A percentile compares a stretch with the other conserved stretches of the same genome.
Evolutionary conservation across 192 early-diverging fungal species (phyloP).

Genomic region (Linnemannia elongata): DNA sequence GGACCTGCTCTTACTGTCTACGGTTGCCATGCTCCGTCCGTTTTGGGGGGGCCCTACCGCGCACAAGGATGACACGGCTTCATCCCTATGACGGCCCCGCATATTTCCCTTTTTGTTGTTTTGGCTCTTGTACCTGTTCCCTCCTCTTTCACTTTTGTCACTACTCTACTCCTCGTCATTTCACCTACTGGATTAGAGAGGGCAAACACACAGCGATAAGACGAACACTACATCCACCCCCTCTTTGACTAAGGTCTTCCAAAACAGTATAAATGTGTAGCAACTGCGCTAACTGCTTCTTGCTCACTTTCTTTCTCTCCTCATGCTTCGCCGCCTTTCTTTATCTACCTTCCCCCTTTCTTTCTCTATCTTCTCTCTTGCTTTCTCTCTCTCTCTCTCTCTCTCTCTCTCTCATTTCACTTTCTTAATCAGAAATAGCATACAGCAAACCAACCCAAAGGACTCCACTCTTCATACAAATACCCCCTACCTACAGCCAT

Average conservation of each 20-base stretch:
- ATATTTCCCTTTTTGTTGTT: background rate
- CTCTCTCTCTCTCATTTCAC: too few relatives aligned
- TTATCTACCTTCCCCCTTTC: background rate
- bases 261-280: background rate
- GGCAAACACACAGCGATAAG: background rate
- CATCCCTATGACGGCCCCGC: background rate
- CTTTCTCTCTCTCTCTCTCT: background rate
- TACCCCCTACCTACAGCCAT: conserved; percentile 15
- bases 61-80: background rate
- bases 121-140: background rate
- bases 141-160: background rate
- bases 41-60: background rate
- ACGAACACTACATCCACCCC: background rate
- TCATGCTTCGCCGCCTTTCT: background rate
- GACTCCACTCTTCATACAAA: background rate
- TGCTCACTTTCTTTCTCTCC: background rate
- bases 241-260: background rate
- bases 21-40: background rate
- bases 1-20: background rate
- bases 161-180: background rate
- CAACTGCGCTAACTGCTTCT: background rate
- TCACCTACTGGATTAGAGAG: background rate
- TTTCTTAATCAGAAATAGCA: background rate
- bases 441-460: background rate
- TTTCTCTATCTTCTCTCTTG: too few relatives aligned